phyloP scores from a whole-genome alignment of 2,329 filamentous ascomycete species.

The Aspergillus melleus region DNA sequence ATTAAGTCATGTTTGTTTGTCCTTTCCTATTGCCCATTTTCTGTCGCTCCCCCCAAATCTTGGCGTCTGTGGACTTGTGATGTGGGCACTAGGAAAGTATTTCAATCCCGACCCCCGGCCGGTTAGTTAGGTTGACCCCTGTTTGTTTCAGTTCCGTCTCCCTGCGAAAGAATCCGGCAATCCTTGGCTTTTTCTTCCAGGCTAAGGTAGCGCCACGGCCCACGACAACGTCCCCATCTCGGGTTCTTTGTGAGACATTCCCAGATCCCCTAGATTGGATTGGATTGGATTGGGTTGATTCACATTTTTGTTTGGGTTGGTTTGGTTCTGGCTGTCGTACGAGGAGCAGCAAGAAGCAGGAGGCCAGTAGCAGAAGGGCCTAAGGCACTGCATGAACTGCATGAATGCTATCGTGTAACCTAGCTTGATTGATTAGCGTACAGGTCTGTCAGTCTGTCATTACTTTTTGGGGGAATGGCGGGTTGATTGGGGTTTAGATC shows the following conservation, averaged over 20 bases:
- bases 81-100: neutral
- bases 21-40: neutral
- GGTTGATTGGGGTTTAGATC: too few species aligned
- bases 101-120: neutral
- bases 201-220: too few species aligned
- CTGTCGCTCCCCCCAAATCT: neutral
- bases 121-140: neutral
- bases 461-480: neutral
- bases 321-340: too few species aligned
- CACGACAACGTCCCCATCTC: neutral
- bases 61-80: neutral
- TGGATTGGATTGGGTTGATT: neutral
- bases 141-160: neutral
- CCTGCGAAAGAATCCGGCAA: neutral
- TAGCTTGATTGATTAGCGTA: neutral
- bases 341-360: too few species aligned
- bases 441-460: neutral
- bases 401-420: conserved; percentile 16
- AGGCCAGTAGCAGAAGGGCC: too few species aligned
- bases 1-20: neutral
- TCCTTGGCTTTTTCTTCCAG: neutral
- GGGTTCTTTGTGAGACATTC: neutral
- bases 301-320: too few species aligned
- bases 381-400: conserved; percentile 14
- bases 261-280: neutral